Conservation (phyloP, 2,329 filamentous ascomycete species). For the Cladosporium sp. region DNA sequence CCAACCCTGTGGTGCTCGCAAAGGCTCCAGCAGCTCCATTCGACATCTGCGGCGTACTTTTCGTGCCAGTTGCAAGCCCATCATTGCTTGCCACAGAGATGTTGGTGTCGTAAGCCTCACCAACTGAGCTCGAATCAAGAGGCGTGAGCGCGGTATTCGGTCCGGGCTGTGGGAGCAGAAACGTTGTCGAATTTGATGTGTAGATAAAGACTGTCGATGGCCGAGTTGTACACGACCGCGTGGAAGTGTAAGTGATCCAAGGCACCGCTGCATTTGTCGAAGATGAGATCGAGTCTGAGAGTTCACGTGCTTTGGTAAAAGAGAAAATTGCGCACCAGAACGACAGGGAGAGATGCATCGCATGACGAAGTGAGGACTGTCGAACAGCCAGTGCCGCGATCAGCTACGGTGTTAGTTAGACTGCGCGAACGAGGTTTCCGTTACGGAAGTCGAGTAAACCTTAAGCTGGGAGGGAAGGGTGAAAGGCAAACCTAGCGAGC, state of each 20-base stretch:
- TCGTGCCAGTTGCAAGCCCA: not conserved
- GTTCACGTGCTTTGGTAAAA: not conserved
- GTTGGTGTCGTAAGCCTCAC: not conserved
- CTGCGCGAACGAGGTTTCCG: not conserved
- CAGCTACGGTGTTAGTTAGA: not conserved
- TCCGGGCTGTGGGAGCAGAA: not conserved
- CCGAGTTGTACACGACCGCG: not conserved
- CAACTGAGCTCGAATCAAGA: not conserved
- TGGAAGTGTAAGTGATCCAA: not conserved
- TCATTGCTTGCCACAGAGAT: not conserved
- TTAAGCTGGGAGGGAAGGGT: not conserved
- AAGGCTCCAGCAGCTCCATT: not conserved
- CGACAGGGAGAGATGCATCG: not conserved
- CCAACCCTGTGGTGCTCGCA: not conserved
- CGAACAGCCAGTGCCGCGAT: not conserved
- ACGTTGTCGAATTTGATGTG: not conserved
- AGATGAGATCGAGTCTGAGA: not conserved
- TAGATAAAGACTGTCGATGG: constrained; percentile 1
- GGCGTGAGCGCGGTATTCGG: not conserved
- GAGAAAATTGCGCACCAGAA: not conserved
- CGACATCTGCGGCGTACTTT: not conserved
- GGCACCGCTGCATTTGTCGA: not conserved
- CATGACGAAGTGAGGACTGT: not conserved
- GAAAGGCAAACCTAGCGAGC: not conserved
- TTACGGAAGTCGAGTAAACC: not conserved